Evolutionary conservation across 2,329 filamentous ascomycete species (phyloP), one percentile per base, ranked within the genome.

Genomic region (Bipolaris cookei): DNA sequence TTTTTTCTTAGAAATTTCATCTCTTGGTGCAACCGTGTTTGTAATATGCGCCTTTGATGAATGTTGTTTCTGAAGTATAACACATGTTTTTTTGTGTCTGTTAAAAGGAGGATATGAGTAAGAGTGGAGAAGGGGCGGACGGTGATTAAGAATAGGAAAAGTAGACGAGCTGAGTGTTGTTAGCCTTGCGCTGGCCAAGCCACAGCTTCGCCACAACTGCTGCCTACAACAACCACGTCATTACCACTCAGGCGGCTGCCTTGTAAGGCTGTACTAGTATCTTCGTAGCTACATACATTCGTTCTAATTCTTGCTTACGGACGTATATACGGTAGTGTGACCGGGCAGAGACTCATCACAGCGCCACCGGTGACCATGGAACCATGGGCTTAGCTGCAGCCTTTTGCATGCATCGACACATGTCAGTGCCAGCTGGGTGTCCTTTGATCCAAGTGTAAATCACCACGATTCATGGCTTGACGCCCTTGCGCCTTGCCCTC

Each of bases 121-220:
- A 30, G 28, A 13, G 28, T 30, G 28, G 28, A 30, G 38, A 20
- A 11, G 13, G 13, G 21, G 38, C 11, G 13, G 37, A 6, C 13
- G 21, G 4, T 42, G 2, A 6, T 25, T 42, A 10, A 41, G 10
- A 25, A 42, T 23, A 25, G 13, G 20, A 14, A n/a, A 25, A 21
- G 20, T 16, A 35, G 34, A 35, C 34, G 2, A 3, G 34, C 34
- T 35, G 32, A 7, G 14, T n/a, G 32, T 14, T n/a, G 32, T 35
- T 3, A 16, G 28, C 6, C 34, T 14, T 34, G 34, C 3, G 34
- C 20, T 14, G 8, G 28, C 28, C 39, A 16, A 23, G 38, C 38
- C 38, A n/a, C 38, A 23, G 39, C 46, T 49, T 23, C 46, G 46
- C 46, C 46, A 49, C 46, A 30, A 2, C 11, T 49, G 46, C 21